Percentiles rank a stretch among this genome's conserved stretches.
Evolutionary conservation across 495 filamentous ascomycete species (phyloP).

Genomic region (Penicillium ochrochloron): DNA sequence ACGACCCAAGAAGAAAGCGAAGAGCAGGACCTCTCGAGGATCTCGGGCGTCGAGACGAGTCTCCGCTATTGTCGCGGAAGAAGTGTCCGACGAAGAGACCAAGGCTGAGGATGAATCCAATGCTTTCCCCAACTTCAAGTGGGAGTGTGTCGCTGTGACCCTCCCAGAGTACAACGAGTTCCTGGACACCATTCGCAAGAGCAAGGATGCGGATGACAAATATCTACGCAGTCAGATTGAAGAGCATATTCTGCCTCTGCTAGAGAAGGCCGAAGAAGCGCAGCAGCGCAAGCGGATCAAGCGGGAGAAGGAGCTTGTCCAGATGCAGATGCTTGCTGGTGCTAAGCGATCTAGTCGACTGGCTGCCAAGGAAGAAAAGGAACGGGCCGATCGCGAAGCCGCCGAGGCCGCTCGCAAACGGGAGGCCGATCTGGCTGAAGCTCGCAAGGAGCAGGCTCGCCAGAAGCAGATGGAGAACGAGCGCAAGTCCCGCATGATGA

Average conservation of each 20-base stretch:
- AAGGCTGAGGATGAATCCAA: conserved; percentile 34
- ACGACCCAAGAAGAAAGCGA: conserved; percentile 72
- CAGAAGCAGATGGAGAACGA: conserved; percentile 73
- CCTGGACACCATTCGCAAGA: conserved; percentile 69
- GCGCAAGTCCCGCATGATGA: conserved; percentile 79
- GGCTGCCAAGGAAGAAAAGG: conserved; percentile 77
- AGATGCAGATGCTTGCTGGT: conserved; percentile 81
- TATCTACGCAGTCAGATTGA: conserved; percentile 68
- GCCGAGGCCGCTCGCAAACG: conserved; percentile 73
- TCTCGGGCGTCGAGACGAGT: conserved; percentile 74
- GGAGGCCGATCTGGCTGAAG: conserved; percentile 65
- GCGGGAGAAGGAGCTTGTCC: conserved; percentile 78
- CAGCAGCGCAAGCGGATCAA: conserved; percentile 66
- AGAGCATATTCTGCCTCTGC: conserved; percentile 77
- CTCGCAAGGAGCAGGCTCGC: conserved; percentile 67
- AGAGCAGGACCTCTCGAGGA: conserved; percentile 72
- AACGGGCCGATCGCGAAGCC: conserved; percentile 71
- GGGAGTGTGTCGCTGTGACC: conserved; percentile 89
- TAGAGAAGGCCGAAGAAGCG: conserved; percentile 80
- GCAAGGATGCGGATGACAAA: conserved; percentile 82
- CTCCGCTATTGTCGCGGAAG: conserved; percentile 54
- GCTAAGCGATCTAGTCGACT: conserved; percentile 92
- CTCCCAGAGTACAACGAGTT: conserved; percentile 77
- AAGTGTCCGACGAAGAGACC: conserved; percentile 60
- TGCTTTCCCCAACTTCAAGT: conserved; percentile 57